Conservation (phyloP, 2,329 filamentous ascomycete genomes). For the Macroventuria anomochaeta region DNA sequence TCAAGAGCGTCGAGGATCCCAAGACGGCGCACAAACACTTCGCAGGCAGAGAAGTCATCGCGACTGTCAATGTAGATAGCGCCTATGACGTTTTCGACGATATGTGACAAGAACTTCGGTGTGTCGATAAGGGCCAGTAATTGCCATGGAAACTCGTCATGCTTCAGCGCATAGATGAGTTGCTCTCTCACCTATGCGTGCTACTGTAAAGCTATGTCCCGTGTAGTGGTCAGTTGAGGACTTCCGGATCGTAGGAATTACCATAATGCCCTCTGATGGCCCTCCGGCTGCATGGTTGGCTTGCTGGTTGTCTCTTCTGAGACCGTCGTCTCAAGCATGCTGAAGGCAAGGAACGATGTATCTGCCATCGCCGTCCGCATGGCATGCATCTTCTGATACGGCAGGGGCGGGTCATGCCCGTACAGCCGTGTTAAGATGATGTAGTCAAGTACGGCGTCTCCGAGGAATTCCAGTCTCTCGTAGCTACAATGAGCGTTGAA, state of each 20-base stretch:
- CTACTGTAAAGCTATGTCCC: slow-evolving; percentile 54
- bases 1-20: slow-evolving; percentile 71
- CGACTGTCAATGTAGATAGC: slow-evolving; percentile 80
- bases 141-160: slow-evolving; percentile 77
- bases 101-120: slow-evolving; percentile 41
- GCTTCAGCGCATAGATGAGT: slow-evolving; percentile 60
- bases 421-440: slow-evolving; percentile 72
- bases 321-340: slow-evolving; percentile 66
- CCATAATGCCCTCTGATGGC: slow-evolving; percentile 62
- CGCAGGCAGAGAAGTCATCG: slow-evolving; percentile 55
- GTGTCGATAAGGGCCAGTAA: slow-evolving; percentile 65
- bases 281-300: slow-evolving; percentile 38
- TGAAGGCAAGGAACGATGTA: slow-evolving; percentile 77
- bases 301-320: slow-evolving; percentile 45
- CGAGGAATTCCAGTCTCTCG: slow-evolving; percentile 86
- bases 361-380: slow-evolving; percentile 81
- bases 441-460: slow-evolving; percentile 83
- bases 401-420: slow-evolving; percentile 54
- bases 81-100: slow-evolving; percentile 81
- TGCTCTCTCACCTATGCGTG: slow-evolving; percentile 57
- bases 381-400: slow-evolving; percentile 72
- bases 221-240: slow-evolving; percentile 55
- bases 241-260: slow-evolving; percentile 70
- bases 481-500: slow-evolving; percentile 58
- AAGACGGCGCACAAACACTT: slow-evolving; percentile 64